A percentile compares a stretch with the other conserved stretches of the same genome.
Evolutionary conservation across 371 early-diverging fungal species (phyloP).

Genomic region (Mucor racemosus): DNA sequence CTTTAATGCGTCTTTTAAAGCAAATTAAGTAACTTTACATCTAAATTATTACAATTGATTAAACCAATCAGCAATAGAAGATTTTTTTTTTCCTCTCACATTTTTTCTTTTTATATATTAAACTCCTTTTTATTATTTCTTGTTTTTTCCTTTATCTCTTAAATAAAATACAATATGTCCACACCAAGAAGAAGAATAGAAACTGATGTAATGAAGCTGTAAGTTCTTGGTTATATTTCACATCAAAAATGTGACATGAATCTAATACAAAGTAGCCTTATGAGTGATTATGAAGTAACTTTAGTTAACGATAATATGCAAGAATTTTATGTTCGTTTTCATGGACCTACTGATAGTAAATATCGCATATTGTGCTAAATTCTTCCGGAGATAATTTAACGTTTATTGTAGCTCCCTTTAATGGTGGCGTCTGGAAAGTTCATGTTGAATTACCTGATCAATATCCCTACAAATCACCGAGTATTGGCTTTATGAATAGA

Average conservation of each 20-base stretch:
- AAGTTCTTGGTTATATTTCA: slow-evolving; percentile 35
- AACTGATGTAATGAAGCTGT: slow-evolving; percentile 99
- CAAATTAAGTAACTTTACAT: not conserved
- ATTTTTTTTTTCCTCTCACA: not conserved
- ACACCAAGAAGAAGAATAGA: slow-evolving; percentile 93
- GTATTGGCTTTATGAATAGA: slow-evolving; percentile 99
- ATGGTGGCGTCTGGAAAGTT: slow-evolving; percentile 95
- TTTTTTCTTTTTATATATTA: not conserved
- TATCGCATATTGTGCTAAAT: not conserved
- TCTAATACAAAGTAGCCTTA: slow-evolving; percentile 66
- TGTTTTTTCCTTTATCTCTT: slow-evolving; percentile 4
- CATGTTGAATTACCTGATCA: slow-evolving; percentile 99
- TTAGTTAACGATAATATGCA: slow-evolving; percentile 99
- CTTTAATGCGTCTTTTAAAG: not conserved
- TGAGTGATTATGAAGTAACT: slow-evolving; percentile 98
- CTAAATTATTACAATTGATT: not conserved
- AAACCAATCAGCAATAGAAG: slow-evolving; percentile 2
- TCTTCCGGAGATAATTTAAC: not conserved
- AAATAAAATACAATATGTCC: slow-evolving; percentile 61
- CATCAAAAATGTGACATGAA: not conserved
- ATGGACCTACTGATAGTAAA: slow-evolving; percentile 94
- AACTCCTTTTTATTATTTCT: not conserved
- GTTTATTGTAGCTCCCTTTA: slow-evolving; percentile 82
- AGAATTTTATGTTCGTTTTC: slow-evolving; percentile 94
- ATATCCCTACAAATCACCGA: slow-evolving; percentile 99